Evolutionary conservation across 768 basidiomycete species (phyloP).

Genomic region (Podaxis sp.): DNA sequence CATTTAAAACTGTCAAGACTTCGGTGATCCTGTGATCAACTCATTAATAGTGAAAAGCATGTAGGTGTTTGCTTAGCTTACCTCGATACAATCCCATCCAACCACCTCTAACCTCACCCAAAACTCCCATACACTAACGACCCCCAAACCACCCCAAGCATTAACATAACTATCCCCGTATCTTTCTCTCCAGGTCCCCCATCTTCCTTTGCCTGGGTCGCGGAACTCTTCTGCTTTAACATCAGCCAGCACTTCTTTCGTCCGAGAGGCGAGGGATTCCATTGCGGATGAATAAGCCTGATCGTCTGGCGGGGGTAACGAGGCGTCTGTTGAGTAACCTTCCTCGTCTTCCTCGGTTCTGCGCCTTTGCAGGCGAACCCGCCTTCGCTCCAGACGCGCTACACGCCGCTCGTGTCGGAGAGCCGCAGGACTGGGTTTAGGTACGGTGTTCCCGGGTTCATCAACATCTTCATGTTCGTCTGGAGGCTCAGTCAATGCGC

Average conservation of each 20-base stretch:
- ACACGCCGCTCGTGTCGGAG: constrained; percentile 51
- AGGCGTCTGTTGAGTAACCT: constrained; percentile 85
- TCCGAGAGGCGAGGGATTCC: constrained; percentile 44
- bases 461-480: constrained; percentile 43
- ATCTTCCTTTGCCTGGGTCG: constrained; percentile 67
- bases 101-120: constrained; percentile 86
- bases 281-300: constrained; percentile 67
- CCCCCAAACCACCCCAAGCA: constrained; percentile 88
- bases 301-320: constrained; percentile 60
- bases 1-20: constrained; percentile 79
- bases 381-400: constrained; percentile 55
- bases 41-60: neutral
- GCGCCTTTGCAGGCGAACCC: constrained; percentile 31
- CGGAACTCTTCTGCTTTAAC: constrained; percentile 81
- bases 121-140: constrained; percentile 91
- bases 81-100: constrained; percentile 86
- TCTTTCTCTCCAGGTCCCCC: constrained; percentile 67
- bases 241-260: constrained; percentile 65
- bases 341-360: constrained; percentile 47
- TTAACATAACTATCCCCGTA: constrained; percentile 80
- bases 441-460: constrained; percentile 53
- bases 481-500: constrained; percentile 33
- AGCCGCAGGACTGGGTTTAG: constrained; percentile 39
- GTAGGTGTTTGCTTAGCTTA: constrained; percentile 25
- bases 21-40: constrained; percentile 34